These are phyloP conservation scores for Botrytis porri DNA, from an alignment of 2,329 filamentous ascomycete species.

Conservation along the genomic window DNA sequence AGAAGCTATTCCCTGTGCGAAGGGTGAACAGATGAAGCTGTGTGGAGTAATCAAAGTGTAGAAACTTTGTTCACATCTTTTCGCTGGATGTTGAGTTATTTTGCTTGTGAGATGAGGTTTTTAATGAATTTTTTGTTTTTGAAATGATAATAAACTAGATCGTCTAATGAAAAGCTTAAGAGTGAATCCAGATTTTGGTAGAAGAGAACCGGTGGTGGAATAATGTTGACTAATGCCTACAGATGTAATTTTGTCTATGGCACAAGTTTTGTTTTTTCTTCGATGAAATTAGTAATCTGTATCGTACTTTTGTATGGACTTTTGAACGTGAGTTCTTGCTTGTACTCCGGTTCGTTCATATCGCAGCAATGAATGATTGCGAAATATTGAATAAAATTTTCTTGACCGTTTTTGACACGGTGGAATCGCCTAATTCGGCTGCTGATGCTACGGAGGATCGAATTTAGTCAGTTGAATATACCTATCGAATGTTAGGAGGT, in stretches of 20 bases:
- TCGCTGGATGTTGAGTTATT: too few relatives aligned
- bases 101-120: too few relatives aligned
- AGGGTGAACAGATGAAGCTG: too few relatives aligned
- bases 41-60: too few relatives aligned
- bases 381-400: conserved; percentile 22
- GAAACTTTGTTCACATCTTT: too few relatives aligned
- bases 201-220: conserved; percentile 43
- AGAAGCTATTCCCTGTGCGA: too few relatives aligned
- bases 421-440: background rate
- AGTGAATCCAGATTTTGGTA: too few relatives aligned
- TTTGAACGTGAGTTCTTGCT: conserved; percentile 43
- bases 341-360: conserved; percentile 40
- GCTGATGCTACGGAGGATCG: conserved; percentile 27
- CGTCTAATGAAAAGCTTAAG: too few relatives aligned
- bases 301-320: conserved; percentile 44
- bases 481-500: conserved; percentile 27
- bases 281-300: conserved; percentile 38
- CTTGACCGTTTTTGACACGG: background rate
- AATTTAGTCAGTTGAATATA: conserved; percentile 29
- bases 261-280: conserved; percentile 40
- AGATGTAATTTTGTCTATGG: conserved; percentile 43
- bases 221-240: conserved; percentile 49
- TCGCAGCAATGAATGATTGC: conserved; percentile 54
- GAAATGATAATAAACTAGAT: conserved; percentile 40
- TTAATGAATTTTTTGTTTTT: too few relatives aligned